Evolutionary conservation across 495 filamentous ascomycete genomes (phyloP), one percentile per base, ranked within the genome.

Genomic region (Penicillium subrubescens): DNA sequence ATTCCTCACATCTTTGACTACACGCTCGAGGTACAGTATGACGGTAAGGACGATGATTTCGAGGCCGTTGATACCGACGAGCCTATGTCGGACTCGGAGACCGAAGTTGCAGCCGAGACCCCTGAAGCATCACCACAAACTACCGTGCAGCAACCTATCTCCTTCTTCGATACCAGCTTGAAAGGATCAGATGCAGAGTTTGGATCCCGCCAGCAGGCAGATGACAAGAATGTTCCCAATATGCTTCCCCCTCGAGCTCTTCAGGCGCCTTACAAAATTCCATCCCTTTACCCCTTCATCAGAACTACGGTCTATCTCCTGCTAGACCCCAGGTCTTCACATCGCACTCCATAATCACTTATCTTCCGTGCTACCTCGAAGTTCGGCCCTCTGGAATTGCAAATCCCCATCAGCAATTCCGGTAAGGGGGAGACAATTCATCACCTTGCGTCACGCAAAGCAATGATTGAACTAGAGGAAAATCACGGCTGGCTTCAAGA

Each of bases 361-460:
- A 73, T 83, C 0, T 77, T 93, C 19, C 79, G 77, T 1, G 89
- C 82, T 14, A 85, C 77, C 0, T 86, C 81, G 34, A 61, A 70
- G 0, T 72, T 86, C 23, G 84, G 85, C 1, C 86, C 88, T 0
- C 74, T 92, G 5, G 75, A 82, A 33, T 78, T 90, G 27, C 81
- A 84, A 56, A 87, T 92, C 25, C 87, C 89, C 0, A 79, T 92
- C n/a, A 73, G 81, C 12, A 64, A 75, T 8, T 69, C 88, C 0
- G 64, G 78, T 0, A 71, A 74, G 3, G 82, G 79, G 3, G 76
- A 87, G 59, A 90, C 84, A 0, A 84, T 93, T 57, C 89, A 92
- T 68, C 87, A 89, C 63, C 83, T 92, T 2, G 88, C 88, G 1
- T 88, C 88, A 0, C 84, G 84, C 55, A 90, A 90, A 70, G 87